Evolutionary conservation across 2,329 filamentous ascomycete species (phyloP), one percentile per base, ranked within the genome.

Genomic region (Penicillium crustosum): DNA sequence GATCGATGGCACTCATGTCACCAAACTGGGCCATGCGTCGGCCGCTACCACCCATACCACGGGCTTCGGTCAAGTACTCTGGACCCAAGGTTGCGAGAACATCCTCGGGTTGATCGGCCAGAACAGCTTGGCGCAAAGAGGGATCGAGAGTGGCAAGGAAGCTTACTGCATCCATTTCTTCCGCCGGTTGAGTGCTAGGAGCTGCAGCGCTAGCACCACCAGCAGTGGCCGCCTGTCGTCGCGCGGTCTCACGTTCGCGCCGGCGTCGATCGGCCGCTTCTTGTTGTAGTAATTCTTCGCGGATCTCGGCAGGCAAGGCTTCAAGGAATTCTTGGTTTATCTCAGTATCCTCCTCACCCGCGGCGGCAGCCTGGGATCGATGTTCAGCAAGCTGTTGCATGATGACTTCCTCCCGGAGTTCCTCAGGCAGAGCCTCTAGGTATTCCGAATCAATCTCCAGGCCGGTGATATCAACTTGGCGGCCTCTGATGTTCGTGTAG

Each of bases 361-460:
- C 82, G 77, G 79, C 84, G 23, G 71, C 88, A 75, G 91, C 90
- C 73, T 94, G 86, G 8, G 89, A 89, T 61, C 93, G 87, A 64
- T 93, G 86, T 63, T 91, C 87, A 52, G 90, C 91, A 62, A 96
- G 85, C 58, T 96, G 92, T 61, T 93, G 88, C 73, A 95, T 91
- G 63, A 99, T 90, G 49, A 99, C 94, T 72, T 99, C 94, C 74
- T 97, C 93, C 45, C 94, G 85, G 70, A 97, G 87, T 60, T 99
- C 95, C 67, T 99, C 94, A 0, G 94, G 94, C n/a, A 99, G 79
- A n/a, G 93, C 95, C 58, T 94, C 91, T 7, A 99, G 85, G 75
- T 97, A 99, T 56, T 96, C 93, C 17, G 89, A 85, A 71, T 99
- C 94, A 66, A 99, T 97, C 49, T 93, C 93, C 61, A 99, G 83